phyloP scores from a whole-genome alignment of 495 filamentous ascomycete species.

The Friedmanniomyces simplex region DNA sequence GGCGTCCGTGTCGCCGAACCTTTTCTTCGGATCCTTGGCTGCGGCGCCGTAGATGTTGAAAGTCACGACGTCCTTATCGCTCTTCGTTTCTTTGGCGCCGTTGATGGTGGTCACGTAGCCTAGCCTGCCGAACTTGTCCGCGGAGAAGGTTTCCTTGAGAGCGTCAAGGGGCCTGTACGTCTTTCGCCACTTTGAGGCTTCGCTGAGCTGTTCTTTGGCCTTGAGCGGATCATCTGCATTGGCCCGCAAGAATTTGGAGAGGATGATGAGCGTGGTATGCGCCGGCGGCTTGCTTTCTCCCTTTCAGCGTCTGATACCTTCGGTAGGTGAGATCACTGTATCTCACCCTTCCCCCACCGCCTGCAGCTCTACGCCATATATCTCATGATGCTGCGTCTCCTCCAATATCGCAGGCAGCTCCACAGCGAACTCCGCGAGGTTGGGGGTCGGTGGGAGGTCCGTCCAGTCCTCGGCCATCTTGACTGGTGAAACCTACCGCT shows the following conservation, averaged over 20 bases:
- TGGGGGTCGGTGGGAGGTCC: slow-evolving; percentile 16
- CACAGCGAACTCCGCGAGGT: slow-evolving; percentile 21
- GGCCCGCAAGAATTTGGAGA: slow-evolving; percentile 86
- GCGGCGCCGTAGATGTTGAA: slow-evolving; percentile 78
- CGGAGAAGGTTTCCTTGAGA: slow-evolving; percentile 37
- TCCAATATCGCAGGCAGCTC: slow-evolving; percentile 34
- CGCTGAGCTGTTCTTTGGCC: slow-evolving; percentile 63
- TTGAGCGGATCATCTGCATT: slow-evolving; percentile 63
- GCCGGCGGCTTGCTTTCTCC: slow-evolving; percentile 28
- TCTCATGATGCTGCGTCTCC: slow-evolving; percentile 49
- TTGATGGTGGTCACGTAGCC: slow-evolving; percentile 45
- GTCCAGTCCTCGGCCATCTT: background rate
- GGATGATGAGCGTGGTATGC: slow-evolving; percentile 64
- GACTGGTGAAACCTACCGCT: background rate
- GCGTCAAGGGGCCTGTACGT: slow-evolving; percentile 42
- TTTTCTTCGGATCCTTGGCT: slow-evolving; percentile 58
- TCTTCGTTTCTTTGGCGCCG: slow-evolving; percentile 31
- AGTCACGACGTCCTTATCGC: slow-evolving; percentile 45
- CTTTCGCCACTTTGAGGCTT: slow-evolving; percentile 72
- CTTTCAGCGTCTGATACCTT: slow-evolving; percentile 9
- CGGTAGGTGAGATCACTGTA: slow-evolving; percentile 22
- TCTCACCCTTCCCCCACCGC: slow-evolving; percentile 23
- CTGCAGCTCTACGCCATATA: slow-evolving; percentile 57
- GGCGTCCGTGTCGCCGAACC: slow-evolving; percentile 59
- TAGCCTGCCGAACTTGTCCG: slow-evolving; percentile 47